phyloP scores from a whole-genome alignment of 257 asterid species.

The Rubia yunnanensis region DNA sequence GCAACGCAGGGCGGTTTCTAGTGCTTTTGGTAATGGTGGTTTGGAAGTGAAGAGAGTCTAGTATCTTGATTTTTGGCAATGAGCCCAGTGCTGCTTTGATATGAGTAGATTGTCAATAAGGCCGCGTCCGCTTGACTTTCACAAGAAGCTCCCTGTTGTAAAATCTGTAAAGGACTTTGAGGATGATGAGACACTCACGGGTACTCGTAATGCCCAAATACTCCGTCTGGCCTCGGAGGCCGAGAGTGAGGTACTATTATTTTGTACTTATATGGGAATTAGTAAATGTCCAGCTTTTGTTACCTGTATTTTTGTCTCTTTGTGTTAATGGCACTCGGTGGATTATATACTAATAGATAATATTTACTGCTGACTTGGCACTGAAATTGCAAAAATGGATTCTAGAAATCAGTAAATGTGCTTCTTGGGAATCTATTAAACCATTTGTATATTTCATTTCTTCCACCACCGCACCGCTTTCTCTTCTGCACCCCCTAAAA shows the following conservation, averaged over 20 bases:
- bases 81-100: slow-evolving; percentile 40
- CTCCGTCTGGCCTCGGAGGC: slow-evolving; percentile 77
- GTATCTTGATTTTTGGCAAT: slow-evolving; percentile 7
- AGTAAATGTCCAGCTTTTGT: slow-evolving; percentile 1
- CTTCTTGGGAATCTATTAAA: slow-evolving; percentile 3
- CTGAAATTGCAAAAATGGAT: not conserved
- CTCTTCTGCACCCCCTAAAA: not conserved
- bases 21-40: slow-evolving; percentile 3
- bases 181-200: slow-evolving; percentile 83
- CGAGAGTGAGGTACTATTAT: slow-evolving; percentile 59
- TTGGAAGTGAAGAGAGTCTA: not conserved
- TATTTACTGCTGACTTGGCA: not conserved
- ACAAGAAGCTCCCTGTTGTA: slow-evolving; percentile 92
- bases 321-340: slow-evolving; percentile 2
- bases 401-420: slow-evolving; percentile 4
- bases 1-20: not conserved
- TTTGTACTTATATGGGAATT: slow-evolving; percentile 1
- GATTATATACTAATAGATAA: not conserved
- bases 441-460: not conserved
- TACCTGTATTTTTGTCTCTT: slow-evolving; percentile 10
- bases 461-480: not conserved
- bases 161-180: slow-evolving; percentile 90
- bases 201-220: slow-evolving; percentile 79
- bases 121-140: slow-evolving; percentile 97
- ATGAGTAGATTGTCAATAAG: slow-evolving; percentile 97